phyloP scores from a whole-genome alignment of 306 rosid genomes.

The Rosa lucieae region DNA sequence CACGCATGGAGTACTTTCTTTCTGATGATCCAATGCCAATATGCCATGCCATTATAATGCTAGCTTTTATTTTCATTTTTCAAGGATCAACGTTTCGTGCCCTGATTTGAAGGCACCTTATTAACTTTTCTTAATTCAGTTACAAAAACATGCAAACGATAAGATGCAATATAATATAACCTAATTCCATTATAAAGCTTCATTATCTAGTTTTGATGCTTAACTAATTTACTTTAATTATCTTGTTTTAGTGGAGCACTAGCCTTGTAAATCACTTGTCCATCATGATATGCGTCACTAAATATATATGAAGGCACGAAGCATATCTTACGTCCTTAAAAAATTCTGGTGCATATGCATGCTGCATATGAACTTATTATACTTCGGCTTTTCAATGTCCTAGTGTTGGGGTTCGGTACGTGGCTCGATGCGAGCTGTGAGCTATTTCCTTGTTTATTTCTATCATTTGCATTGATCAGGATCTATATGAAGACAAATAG shows the following conservation, averaged over 20 bases:
- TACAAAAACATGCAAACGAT: background rate
- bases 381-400: background rate
- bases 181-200: too few species aligned
- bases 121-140: background rate
- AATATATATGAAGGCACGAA: background rate
- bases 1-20: too few species aligned
- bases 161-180: too few species aligned
- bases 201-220: too few species aligned
- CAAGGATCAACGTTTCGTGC: background rate
- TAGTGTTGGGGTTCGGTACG: background rate
- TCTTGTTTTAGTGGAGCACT: conserved; percentile 11
- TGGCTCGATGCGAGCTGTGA: background rate
- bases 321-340: background rate
- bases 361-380: background rate
- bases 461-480: background rate
- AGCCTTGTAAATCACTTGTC: background rate
- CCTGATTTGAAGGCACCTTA: background rate
- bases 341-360: background rate
- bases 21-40: background rate
- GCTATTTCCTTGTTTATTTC: background rate
- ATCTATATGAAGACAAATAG: background rate
- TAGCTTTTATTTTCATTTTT: too few species aligned
- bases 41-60: background rate
- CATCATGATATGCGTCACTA: background rate
- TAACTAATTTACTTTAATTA: background rate